Evolutionary conservation across 768 basidiomycete genomes (phyloP).

Genomic region (Russula sp.): DNA sequence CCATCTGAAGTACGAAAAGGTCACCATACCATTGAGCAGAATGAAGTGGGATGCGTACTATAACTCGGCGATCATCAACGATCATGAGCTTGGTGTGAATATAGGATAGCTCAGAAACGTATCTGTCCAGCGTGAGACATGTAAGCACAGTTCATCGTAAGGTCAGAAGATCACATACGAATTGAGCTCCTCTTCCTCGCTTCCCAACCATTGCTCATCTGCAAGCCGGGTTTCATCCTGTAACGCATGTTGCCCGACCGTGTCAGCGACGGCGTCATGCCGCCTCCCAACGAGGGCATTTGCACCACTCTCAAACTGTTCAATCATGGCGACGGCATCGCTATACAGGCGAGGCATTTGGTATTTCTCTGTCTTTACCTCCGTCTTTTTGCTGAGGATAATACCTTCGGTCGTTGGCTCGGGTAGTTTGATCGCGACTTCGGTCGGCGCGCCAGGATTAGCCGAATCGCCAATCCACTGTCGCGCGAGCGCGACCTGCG

Average conservation of each 20-base stretch:
- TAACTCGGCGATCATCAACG: conserved; percentile 86
- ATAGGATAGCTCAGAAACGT: conserved; percentile 76
- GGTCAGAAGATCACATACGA: conserved; percentile 50
- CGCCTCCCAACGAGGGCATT: conserved; percentile 42
- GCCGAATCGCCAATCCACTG: conserved; percentile 60
- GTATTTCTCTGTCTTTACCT: conserved; percentile 57
- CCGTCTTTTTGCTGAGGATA: conserved; percentile 51
- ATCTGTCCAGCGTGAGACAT: conserved; percentile 46
- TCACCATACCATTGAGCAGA: neutral
- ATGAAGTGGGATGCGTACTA: conserved; percentile 50
- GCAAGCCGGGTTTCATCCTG: conserved; percentile 55
- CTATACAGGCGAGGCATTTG: conserved; percentile 62
- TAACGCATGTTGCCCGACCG: conserved; percentile 78
- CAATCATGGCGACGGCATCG: conserved; percentile 66
- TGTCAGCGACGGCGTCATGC: conserved; percentile 67
- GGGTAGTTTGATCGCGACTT: conserved; percentile 58
- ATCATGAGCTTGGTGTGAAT: conserved; percentile 93
- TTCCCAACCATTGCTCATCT: conserved; percentile 86
- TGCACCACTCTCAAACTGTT: conserved; percentile 68
- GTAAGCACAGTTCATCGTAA: neutral
- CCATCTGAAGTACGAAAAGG: conserved; percentile 55
- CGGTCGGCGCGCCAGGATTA: conserved; percentile 41
- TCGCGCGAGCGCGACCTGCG: conserved; percentile 79
- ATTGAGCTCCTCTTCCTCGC: conserved; percentile 75
- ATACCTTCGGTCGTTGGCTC: conserved; percentile 50